Percentiles rank a stretch among this genome's conserved stretches.
phyloP scores from a whole-genome alignment of 1,284 basidiomycete genomes.

The Cerrena zonata region DNA sequence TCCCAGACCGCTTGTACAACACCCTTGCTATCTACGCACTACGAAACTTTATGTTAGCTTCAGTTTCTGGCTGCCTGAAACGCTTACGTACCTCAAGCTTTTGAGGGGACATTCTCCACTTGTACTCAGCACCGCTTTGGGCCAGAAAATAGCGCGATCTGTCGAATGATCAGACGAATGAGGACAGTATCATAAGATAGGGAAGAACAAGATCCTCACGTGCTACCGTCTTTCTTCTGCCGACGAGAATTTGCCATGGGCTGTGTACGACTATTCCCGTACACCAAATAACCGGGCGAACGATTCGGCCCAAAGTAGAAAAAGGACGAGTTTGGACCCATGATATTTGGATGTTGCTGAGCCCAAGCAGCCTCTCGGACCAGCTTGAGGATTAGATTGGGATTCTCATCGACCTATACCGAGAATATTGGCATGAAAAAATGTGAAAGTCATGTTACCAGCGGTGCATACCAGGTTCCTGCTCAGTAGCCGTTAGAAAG shows the following conservation, averaged over 20 bases:
- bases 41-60: slow-evolving; percentile 1
- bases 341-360: slow-evolving; percentile 55
- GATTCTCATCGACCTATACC: slow-evolving; percentile 43
- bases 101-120: slow-evolving; percentile 57
- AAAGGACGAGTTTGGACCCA: slow-evolving; percentile 66
- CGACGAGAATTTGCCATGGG: slow-evolving; percentile 53
- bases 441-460: slow-evolving; percentile 2
- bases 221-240: slow-evolving; percentile 53
- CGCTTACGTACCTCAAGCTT: slow-evolving; percentile 56
- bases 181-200: not conserved
- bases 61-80: too few relatives aligned
- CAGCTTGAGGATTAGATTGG: slow-evolving; percentile 58
- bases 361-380: slow-evolving; percentile 60
- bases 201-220: slow-evolving; percentile 38
- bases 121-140: slow-evolving; percentile 59
- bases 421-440: not conserved
- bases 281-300: slow-evolving; percentile 56
- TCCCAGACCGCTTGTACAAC: slow-evolving; percentile 60
- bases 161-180: not conserved
- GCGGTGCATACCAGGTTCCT: slow-evolving; percentile 12
- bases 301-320: slow-evolving; percentile 66
- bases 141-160: slow-evolving; percentile 69
- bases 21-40: slow-evolving; percentile 56
- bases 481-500: slow-evolving; percentile 7
- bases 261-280: slow-evolving; percentile 54